Percentiles rank a stretch among this genome's conserved stretches.
Evolutionary conservation across 139 green algal genomes (phyloP).

Genomic region (Chlorella sp.): DNA sequence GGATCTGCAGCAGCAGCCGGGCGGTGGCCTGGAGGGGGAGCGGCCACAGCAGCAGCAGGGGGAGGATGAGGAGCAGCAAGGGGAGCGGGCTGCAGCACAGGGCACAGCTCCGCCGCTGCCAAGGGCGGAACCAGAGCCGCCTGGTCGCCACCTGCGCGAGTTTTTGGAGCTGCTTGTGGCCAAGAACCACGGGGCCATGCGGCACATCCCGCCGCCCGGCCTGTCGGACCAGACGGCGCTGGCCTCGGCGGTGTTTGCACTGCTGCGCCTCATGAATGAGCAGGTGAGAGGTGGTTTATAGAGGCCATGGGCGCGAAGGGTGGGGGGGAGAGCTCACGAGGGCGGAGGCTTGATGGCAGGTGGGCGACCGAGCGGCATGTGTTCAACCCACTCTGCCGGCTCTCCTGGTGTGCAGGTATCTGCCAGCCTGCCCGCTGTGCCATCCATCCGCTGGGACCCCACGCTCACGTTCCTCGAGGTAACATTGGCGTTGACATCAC

Average conservation of each 20-base stretch:
- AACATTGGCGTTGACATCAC: too few species aligned
- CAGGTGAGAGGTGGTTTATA: neutral
- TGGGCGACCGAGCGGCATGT: too few species aligned
- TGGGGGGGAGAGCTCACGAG: too few species aligned
- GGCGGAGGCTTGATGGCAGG: too few species aligned
- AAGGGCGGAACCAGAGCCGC: neutral
- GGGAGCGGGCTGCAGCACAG: neutral
- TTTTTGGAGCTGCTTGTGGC: constrained; percentile 73
- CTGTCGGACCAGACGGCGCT: constrained; percentile 83
- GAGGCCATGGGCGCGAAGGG: too few species aligned
- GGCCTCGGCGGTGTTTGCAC: constrained; percentile 73
- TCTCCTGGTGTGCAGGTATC: neutral
- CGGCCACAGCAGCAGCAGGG: neutral
- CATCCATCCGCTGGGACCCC: constrained; percentile 12
- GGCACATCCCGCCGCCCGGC: constrained; percentile 79
- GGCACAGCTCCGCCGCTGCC: neutral
- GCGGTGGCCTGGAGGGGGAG: too few species aligned
- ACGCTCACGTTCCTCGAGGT: neutral
- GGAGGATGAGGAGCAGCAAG: neutral
- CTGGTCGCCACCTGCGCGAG: constrained; percentile 39
- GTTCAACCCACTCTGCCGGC: too few species aligned
- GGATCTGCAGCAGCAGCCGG: neutral
- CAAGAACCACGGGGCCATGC: constrained; percentile 74
- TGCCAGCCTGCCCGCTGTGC: neutral
- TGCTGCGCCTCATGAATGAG: constrained; percentile 66